A percentile compares a stretch with the other conserved stretches of the same genome.
Evolutionary conservation across 73 alveolate species (phyloP).

Genomic region (Paramecium tetraurelia): DNA sequence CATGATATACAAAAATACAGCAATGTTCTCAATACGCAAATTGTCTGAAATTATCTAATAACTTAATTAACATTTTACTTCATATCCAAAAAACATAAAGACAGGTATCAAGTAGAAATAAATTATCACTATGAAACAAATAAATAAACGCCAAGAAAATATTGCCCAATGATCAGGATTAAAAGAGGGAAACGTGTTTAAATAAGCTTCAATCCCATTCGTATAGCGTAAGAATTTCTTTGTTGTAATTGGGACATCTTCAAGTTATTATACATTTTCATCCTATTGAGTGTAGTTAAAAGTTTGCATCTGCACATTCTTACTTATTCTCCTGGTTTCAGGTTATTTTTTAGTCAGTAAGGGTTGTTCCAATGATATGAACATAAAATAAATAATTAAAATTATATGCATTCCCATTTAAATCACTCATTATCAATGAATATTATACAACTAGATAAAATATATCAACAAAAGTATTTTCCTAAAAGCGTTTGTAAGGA

Average conservation of each 20-base stretch:
- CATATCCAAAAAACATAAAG: constrained; percentile 43
- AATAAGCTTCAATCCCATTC: neutral
- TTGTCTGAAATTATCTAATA: neutral
- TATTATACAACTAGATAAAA: neutral
- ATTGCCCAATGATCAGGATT: constrained; percentile 31
- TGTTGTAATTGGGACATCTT: neutral
- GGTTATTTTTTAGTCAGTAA: neutral
- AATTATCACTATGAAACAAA: neutral
- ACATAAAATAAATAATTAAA: neutral
- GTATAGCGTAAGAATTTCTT: neutral
- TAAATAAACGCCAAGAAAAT: neutral
- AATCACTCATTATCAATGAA: neutral
- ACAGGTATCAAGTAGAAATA: constrained; percentile 28
- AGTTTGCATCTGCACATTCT: neutral
- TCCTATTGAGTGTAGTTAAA: neutral
- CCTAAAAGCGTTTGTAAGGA: neutral
- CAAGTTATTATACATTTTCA: neutral
- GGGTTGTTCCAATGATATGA: neutral
- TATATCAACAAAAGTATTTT: neutral
- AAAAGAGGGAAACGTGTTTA: neutral
- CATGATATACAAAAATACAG: neutral
- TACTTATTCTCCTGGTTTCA: neutral
- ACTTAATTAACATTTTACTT: neutral
- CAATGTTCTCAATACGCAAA: neutral
- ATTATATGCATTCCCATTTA: neutral